Percentiles rank a stretch among this genome's conserved stretches.
Evolutionary conservation across 352 stramenopile species (phyloP).

Genomic region (Globisporangium canariense): DNA sequence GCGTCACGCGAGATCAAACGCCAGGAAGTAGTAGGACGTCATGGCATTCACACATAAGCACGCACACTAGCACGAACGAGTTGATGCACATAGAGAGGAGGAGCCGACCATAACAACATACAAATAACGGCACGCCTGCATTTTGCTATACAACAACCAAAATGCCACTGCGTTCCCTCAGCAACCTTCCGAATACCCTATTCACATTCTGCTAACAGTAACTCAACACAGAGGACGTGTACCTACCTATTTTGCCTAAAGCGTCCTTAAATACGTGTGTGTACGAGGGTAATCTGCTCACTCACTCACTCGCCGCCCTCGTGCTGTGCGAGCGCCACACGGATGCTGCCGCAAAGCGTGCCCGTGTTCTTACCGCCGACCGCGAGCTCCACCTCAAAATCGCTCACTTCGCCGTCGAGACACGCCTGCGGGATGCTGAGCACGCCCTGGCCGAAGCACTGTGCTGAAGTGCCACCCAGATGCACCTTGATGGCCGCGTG

Average conservation of each 20-base stretch:
- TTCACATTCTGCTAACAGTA: too few relatives aligned
- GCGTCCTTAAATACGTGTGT: too few relatives aligned
- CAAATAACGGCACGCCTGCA: neutral
- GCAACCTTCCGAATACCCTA: too few relatives aligned
- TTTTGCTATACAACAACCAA: neutral
- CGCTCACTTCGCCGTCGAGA: constrained; percentile 16
- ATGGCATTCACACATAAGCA: neutral
- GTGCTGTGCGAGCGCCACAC: constrained; percentile 30
- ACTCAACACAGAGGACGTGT: too few relatives aligned
- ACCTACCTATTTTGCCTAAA: too few relatives aligned
- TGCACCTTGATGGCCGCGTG: constrained; percentile 76
- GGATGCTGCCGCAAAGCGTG: constrained; percentile 50
- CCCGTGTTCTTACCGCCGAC: constrained; percentile 53
- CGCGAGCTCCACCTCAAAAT: constrained; percentile 53
- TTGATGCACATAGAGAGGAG: neutral
- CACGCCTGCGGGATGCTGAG: constrained; percentile 49
- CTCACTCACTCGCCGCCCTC: constrained; percentile 1
- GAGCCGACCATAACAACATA: neutral
- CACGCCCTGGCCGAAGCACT: constrained; percentile 64
- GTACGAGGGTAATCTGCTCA: constrained; percentile 6
- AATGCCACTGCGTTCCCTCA: constrained; percentile 13
- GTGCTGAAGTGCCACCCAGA: constrained; percentile 28
- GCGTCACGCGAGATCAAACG: neutral
- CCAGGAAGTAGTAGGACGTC: neutral
- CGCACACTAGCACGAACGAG: neutral